phyloP scores from a whole-genome alignment of 805 yeast species.

The Starmerella bacillaris region DNA sequence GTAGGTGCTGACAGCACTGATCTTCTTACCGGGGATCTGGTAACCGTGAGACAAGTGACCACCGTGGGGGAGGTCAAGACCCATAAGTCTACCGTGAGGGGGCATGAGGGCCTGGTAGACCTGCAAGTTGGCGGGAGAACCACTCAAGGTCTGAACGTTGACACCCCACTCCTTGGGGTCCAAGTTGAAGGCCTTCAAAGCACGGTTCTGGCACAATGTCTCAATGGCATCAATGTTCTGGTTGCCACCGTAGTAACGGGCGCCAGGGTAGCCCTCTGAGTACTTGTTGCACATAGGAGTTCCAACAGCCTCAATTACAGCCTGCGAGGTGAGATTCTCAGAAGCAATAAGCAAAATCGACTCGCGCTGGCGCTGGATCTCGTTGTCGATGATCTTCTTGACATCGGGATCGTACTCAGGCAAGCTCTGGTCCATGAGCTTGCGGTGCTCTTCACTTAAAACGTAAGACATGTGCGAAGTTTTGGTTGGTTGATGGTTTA shows the following conservation, averaged over 20 bases:
- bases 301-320: conserved; percentile 92
- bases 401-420: conserved; percentile 26
- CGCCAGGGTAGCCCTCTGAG: conserved; percentile 98
- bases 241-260: conserved; percentile 97
- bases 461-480: conserved; percentile 23
- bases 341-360: conserved; percentile 90
- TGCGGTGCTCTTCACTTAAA: conserved; percentile 21
- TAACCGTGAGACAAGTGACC: conserved; percentile 98
- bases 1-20: conserved; percentile 87
- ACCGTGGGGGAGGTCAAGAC: conserved; percentile 94
- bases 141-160: conserved; percentile 88
- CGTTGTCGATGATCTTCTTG: conserved; percentile 34
- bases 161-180: conserved; percentile 87
- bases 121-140: conserved; percentile 95
- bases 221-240: conserved; percentile 93
- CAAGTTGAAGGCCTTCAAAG: conserved; percentile 71
- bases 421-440: conserved; percentile 16
- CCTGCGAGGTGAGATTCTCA: conserved; percentile 89
- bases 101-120: conserved; percentile 90
- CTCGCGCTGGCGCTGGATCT: conserved; percentile 79
- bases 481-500: too few species aligned
- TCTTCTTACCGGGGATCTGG: conserved; percentile 84
- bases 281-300: conserved; percentile 97
- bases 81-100: conserved; percentile 95
- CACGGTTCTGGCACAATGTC: conserved; percentile 81